Evolutionary conservation across 2,329 filamentous ascomycete genomes (phyloP), one percentile per base, ranked within the genome.

Genomic region (Cryphonectria japonica): DNA sequence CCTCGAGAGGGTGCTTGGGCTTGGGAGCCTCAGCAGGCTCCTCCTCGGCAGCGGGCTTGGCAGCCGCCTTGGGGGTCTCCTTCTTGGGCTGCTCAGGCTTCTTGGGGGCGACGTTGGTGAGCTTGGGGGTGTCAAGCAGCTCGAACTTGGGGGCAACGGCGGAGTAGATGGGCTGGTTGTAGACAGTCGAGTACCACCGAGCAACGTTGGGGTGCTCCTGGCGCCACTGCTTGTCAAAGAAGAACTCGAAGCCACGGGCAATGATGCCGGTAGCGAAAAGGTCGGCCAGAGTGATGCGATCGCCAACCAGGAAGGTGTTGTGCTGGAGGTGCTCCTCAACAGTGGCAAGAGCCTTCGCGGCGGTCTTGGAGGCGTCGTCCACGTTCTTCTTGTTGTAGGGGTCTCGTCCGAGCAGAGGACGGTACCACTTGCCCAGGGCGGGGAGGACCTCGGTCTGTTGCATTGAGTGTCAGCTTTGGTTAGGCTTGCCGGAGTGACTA

Each of bases 301-400:
- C 96, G 81, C 95, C 94, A 79, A 98, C 95, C 76, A 99, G 93
- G 91, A 93, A 99, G 80, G 96, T 99, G 91, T 97, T 94, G 86
- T 92, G 87, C 76, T 91, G 86, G 77, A 99, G 92, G 87, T 98
- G 93, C 80, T 92, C 87, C 87, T 99, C 96, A 69, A 96, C 85
- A 76, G 93, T 88, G 74, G 85, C 83, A 77, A 97, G 79, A 76
- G 87, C 89, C 86, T 91, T 92, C 77, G 88, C 83, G 72, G 92
- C 84, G 74, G 82, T 85, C 86, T 93, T 93, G 80, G 89, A 85
- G 76, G 88, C 84, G 39, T 97, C 94, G 69, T 98, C 95, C 73
- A 96, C 92, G 79, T 85, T 86, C 93, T 97, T 98, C 93, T 98
- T 99, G 92, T 98, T 98, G 91, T 98, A 99, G 76, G 91, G 86